Evolutionary conservation across 148 eudicot genomes (phyloP), one percentile per base, ranked within the genome.

Genomic region (Diospyros kaki): DNA sequence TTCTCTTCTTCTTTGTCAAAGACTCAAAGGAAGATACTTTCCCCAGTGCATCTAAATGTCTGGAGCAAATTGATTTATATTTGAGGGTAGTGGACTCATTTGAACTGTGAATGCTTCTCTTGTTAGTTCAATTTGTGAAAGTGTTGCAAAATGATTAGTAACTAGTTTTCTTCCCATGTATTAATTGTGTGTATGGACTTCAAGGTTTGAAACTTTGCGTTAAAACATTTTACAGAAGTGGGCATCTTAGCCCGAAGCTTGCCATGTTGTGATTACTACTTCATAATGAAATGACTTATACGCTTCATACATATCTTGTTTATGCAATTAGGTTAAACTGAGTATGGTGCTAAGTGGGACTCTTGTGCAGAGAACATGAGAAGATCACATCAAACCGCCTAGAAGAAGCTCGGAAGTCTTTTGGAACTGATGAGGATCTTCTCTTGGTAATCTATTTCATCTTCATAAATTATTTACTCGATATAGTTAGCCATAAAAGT

Each of bases 341-440:
- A 51, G 14, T 44, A 42, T 63, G 12, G 64, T 6, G 61, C 50
- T 53, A 39, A 71, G 64, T 43, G 5, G 17, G 46, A 72, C 71
- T 48, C 73, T 45, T 72, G 68, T 78, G 84, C 91, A 96, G 99
- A 86, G 88, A 89, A 75, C 85, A 72, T 69, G 84, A 78, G 78
- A 88, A 81, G 79, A 63, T 95, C 63, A 72, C 92, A 69, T 87
- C 92, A 52, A 83, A 83, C 79, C 84, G 88, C 81, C 79, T 92
- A 40, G 87, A 95, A 44, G 88, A 89, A 70, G 96, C 99, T 72
- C 94, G 92, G 77, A 95, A 93, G 79, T 90, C 99, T 43, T 95
- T 92, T 77, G 99, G 99, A 51, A 92, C 99, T 44, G 99, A 95
- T 70, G 99, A 95, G 79, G 99, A 95, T 86, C 86, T 95, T 79